Base-by-base conservation (phyloP, 1,139 yeast genomes). In the Protomyces gravidus region DNA sequence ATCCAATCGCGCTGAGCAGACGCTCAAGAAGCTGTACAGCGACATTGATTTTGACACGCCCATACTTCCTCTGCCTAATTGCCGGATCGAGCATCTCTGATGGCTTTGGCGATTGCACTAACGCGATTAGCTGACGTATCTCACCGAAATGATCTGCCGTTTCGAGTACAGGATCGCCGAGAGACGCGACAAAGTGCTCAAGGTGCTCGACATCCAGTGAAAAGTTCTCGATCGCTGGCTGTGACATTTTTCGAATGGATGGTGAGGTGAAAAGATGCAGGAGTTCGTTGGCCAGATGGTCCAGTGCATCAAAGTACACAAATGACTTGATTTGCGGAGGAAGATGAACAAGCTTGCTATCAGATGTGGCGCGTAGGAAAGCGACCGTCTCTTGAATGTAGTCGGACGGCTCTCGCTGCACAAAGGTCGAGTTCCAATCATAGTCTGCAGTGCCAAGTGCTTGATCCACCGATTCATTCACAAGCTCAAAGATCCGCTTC, bases 351-450 rank as follows among this genome's bases (percentile, higher is more conserved):
- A 92, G 81, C n/a, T 95, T 89, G 0, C 95, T 84, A 57, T 86
- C 83, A 69, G 92, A 89, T 77, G 90, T 81, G 71, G 89, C 88
- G 65, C 86, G 89, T 70, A 92, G 77, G 71, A 85, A 92, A 62
- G 85, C 81, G n/a, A 95, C 92, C 76, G 89, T 83, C 73, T 92
- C 97, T 59, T 83, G 82, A 63, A 90, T 80, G 56, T 86, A 85
- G 65, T 80, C 79, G 65, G 87, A 86, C 15, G 97, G 94, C 62
- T 84, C 87, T 0, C 67, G 70, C 63, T 81, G 80, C 21, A 75
- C 69, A 11, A 66, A 69, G 2, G 71, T 70, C 5, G 82, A 51
- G 32, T 63, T 77, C 85, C 96, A 90, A 67, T 88, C 88, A 71
- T 89, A 86, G 64, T 88, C 95, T 13, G 89, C 87, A 74, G 87